phyloP scores from a whole-genome alignment of 192 early-diverging fungal genomes.

The Helicostylum pulchrum region DNA sequence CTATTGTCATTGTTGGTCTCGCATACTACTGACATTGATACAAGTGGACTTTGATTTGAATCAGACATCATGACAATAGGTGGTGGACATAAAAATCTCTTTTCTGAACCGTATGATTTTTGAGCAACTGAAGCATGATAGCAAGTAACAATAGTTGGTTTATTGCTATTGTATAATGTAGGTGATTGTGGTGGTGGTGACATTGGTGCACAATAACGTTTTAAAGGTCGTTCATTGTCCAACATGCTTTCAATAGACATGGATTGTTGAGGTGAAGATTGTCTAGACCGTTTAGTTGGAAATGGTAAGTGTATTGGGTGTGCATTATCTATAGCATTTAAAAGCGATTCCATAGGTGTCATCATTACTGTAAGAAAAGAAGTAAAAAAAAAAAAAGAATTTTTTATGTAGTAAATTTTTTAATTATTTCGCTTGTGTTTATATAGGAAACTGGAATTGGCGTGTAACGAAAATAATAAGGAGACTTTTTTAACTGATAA shows the following conservation, averaged over 20 bases:
- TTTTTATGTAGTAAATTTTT: background rate
- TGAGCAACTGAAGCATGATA: slow-evolving; percentile 83
- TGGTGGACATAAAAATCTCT: slow-evolving; percentile 78
- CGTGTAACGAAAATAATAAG: slow-evolving; percentile 23
- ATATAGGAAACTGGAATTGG: background rate
- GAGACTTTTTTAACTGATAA: slow-evolving; percentile 13
- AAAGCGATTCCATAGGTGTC: slow-evolving; percentile 34
- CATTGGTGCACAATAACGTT: background rate
- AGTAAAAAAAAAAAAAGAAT: background rate
- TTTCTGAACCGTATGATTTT: slow-evolving; percentile 93
- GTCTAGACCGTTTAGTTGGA: background rate
- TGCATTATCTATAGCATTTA: slow-evolving; percentile 30
- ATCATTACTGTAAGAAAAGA: slow-evolving; percentile 1
- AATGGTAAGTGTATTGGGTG: slow-evolving; percentile 22
- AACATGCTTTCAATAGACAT: slow-evolving; percentile 36
- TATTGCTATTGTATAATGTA: slow-evolving; percentile 16
- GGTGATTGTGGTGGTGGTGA: slow-evolving; percentile 6
- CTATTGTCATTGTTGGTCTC: slow-evolving; percentile 27
- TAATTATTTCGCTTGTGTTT: background rate
- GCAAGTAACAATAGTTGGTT: slow-evolving; percentile 75
- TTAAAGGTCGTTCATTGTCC: slow-evolving; percentile 3
- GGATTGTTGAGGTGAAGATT: slow-evolving; percentile 14
- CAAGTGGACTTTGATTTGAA: slow-evolving; percentile 39
- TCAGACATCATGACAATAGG: slow-evolving; percentile 54
- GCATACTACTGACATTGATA: slow-evolving; percentile 35